A percentile compares a stretch with the other conserved stretches of the same genome.
phyloP scores from a whole-genome alignment of 352 stramenopile genomes.

The Phytophthora tubulina region DNA sequence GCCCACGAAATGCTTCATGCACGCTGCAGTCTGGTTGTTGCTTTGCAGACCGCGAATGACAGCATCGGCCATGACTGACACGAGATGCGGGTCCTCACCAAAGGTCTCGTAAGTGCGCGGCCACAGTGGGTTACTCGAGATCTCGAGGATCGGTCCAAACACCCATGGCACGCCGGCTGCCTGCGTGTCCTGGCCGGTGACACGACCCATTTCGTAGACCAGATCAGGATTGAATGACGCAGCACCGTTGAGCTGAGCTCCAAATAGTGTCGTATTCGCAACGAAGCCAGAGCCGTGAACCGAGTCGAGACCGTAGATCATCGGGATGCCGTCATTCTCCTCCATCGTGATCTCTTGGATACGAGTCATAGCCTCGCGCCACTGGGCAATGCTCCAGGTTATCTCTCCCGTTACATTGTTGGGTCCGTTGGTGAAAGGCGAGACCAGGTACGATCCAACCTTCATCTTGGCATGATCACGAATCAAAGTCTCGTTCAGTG shows the following conservation, averaged over 20 bases:
- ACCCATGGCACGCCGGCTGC: slow-evolving; percentile 89
- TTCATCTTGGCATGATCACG: slow-evolving; percentile 68
- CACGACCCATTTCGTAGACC: no score
- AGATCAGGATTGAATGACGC: no score
- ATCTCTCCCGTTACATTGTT: slow-evolving; percentile 5
- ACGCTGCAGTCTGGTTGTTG: slow-evolving; percentile 67
- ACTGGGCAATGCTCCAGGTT: slow-evolving; percentile 44
- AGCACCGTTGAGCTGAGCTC: no score
- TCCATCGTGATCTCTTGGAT: slow-evolving; percentile 78
- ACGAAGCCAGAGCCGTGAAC: slow-evolving; percentile 51
- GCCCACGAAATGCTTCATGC: slow-evolving; percentile 82
- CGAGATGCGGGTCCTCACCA: slow-evolving; percentile 88
- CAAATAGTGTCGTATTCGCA: slow-evolving; percentile 72
- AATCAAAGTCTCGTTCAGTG: slow-evolving; percentile 56
- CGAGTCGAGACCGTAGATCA: slow-evolving; percentile 89
- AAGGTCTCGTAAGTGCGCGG: slow-evolving; percentile 92
- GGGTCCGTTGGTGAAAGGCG: slow-evolving; percentile 29
- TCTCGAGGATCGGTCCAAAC: slow-evolving; percentile 83
- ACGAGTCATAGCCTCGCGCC: slow-evolving; percentile 56
- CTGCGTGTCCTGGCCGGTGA: slow-evolving; percentile 53
- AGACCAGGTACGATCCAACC: slow-evolving; percentile 86
- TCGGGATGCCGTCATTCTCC: slow-evolving; percentile 53
- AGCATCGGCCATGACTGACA: slow-evolving; percentile 68
- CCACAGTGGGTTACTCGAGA: slow-evolving; percentile 87
- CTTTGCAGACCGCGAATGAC: slow-evolving; percentile 83